Evolutionary conservation across 2,329 filamentous ascomycete genomes (phyloP).

Genomic region (Fusarium hostae): DNA sequence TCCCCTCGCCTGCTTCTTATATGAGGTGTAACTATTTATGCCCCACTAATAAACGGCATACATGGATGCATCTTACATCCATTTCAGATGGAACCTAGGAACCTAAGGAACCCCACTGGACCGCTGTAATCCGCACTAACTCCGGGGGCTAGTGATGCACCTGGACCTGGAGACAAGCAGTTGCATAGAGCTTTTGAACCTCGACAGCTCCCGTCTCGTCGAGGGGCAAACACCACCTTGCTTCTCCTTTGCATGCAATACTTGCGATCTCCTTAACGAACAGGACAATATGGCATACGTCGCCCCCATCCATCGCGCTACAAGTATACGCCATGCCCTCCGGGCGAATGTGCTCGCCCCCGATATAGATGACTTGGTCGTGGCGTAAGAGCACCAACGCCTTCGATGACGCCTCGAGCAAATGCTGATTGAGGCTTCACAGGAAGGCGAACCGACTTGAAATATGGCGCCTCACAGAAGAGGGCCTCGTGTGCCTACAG

Average conservation of each 20-base stretch:
- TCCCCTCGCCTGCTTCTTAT: neutral
- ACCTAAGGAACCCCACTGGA: slow-evolving; percentile 34
- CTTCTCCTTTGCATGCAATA: neutral
- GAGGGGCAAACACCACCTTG: slow-evolving; percentile 30
- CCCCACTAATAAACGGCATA: slow-evolving; percentile 20
- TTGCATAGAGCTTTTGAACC: slow-evolving; percentile 41
- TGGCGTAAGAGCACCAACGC: slow-evolving; percentile 73
- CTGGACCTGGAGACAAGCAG: slow-evolving; percentile 24
- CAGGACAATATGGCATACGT: slow-evolving; percentile 82
- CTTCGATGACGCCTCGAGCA: slow-evolving; percentile 25
- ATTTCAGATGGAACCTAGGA: neutral
- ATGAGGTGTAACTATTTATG: neutral
- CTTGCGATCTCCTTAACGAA: neutral
- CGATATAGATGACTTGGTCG: slow-evolving; percentile 82
- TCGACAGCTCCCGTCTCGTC: slow-evolving; percentile 41
- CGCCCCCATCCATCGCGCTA: slow-evolving; percentile 91
- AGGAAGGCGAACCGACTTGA: slow-evolving; percentile 89
- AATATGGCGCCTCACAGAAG: slow-evolving; percentile 76
- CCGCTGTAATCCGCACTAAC: slow-evolving; percentile 41
- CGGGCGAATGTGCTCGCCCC: slow-evolving; percentile 79
- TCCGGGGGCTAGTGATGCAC: slow-evolving; percentile 43
- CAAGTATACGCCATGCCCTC: slow-evolving; percentile 89
- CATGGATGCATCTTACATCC: neutral
- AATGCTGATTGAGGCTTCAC: slow-evolving; percentile 45
- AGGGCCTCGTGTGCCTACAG: slow-evolving; percentile 71